Evolutionary conservation across 345 rosid species (phyloP), one percentile per base, ranked within the genome.

Genomic region (Syzygium grande): DNA sequence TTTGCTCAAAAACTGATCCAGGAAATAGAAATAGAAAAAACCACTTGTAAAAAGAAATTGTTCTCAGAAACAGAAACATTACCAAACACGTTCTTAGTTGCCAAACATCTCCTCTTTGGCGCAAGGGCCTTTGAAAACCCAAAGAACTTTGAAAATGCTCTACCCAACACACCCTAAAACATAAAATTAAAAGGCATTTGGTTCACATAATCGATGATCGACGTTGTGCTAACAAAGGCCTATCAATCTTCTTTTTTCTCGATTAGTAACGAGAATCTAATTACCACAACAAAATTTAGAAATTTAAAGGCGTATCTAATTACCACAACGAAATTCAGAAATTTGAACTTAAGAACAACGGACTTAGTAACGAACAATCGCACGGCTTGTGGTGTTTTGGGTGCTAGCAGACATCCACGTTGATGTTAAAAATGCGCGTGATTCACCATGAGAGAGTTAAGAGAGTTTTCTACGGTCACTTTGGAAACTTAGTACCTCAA

Each of bases 251-350:
- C 17, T 3, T 61, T 61, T 61, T 3, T n/a, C 29, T 61, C 11
- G 68, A n/a, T 58, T 0, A 58, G 0, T 0, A 23, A 12, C 2
- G 12, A 4, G 4, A 5, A n/a, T 61, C 34, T 1, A 23, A 25
- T 56, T 56, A 56, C 61, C 12, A 3, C 61, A 22, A 59, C 29
- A 11, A 59, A 25, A 59, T 29, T 5, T 27, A 25, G 13, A 59
- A 25, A 27, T 59, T 27, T 27, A 14, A 25, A 59, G 46, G 46
- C 7, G 1, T 43, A 43, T 43, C 46, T 23, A 23, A 23, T 56
- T 56, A 23, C n/a, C 12, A 3, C 61, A 22, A 59, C 15, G 25
- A 59, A 25, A 59, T 30, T 5, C 5, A 25, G 13, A 59, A 25
- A 11, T 59, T 27, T 27, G 30, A 25, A 59, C 15, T 59, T 59